A percentile compares a stretch with the other conserved stretches of the same genome.
These are phyloP conservation scores for Carex cristatella DNA, from an alignment of 176 grass and related monocot genomes.

Conservation along the genomic window DNA sequence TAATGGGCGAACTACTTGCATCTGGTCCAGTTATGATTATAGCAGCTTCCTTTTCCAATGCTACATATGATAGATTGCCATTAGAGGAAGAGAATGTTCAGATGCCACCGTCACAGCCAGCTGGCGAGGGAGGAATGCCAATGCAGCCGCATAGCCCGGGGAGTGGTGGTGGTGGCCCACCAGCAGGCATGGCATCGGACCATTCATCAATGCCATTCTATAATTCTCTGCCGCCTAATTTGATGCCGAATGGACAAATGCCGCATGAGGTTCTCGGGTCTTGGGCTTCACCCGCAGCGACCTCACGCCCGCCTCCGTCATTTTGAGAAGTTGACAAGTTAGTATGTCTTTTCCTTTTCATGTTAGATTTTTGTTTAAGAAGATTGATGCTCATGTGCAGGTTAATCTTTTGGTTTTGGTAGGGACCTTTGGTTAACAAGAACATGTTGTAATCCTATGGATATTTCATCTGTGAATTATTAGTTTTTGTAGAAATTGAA, in stretches of 20 bases:
- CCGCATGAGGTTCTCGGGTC: conserved; percentile 51
- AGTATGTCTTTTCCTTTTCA: conserved; percentile 11
- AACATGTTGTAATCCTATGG: conserved; percentile 8
- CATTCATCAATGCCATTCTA: conserved; percentile 49
- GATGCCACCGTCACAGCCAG: background rate
- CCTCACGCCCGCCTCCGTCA: conserved; percentile 23
- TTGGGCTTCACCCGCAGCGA: conserved; percentile 40
- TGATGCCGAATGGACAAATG: conserved; percentile 61
- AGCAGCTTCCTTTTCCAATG: conserved; percentile 64
- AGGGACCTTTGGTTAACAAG: background rate
- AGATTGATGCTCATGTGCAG: background rate
- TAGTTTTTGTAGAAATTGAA: conserved; percentile 14
- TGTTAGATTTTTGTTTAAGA: conserved; percentile 14
- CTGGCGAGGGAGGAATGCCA: conserved; percentile 19
- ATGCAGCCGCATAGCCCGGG: conserved; percentile 25
- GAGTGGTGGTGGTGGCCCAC: conserved; percentile 14
- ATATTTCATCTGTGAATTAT: conserved; percentile 16
- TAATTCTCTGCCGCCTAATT: conserved; percentile 50
- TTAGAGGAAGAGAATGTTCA: conserved; percentile 43
- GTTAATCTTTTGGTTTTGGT: conserved; percentile 13
- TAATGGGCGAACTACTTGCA: conserved; percentile 53
- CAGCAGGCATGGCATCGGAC: conserved; percentile 13
- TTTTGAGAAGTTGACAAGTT: conserved; percentile 16
- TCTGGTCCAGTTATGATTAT: conserved; percentile 68
- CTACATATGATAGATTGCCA: conserved; percentile 63